phyloP scores from a whole-genome alignment of 805 yeast species.

The Barnettozyma siamensis region DNA sequence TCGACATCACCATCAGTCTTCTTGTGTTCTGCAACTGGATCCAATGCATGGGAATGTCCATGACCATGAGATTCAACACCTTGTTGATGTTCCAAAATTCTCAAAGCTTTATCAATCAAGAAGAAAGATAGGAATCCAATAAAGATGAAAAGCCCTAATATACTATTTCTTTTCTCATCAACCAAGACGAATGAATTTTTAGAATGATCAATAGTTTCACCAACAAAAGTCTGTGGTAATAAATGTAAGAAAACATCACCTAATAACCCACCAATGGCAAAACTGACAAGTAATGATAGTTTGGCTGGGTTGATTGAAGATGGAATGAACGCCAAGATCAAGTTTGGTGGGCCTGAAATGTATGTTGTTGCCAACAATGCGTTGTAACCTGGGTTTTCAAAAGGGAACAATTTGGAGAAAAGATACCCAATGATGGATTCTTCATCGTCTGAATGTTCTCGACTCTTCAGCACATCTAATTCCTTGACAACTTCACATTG shows the following conservation, averaged over 20 bases:
- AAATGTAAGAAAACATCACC: slow-evolving; percentile 73
- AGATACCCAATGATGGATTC: slow-evolving; percentile 31
- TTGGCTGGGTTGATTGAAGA: slow-evolving; percentile 45
- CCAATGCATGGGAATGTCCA: slow-evolving; percentile 41
- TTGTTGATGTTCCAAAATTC: slow-evolving; percentile 40
- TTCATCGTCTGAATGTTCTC: slow-evolving; percentile 13
- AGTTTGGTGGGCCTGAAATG: slow-evolving; percentile 60
- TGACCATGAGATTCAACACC: slow-evolving; percentile 18
- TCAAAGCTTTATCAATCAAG: slow-evolving; percentile 53
- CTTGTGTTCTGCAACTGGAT: slow-evolving; percentile 13
- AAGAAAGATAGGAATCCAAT: slow-evolving; percentile 57
- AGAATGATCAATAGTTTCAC: slow-evolving; percentile 39
- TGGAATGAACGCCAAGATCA: slow-evolving; percentile 52
- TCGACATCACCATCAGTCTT: slow-evolving; percentile 23
- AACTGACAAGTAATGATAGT: slow-evolving; percentile 52
- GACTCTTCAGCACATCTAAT: slow-evolving; percentile 30
- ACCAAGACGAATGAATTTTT: slow-evolving; percentile 41
- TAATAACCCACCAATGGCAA: slow-evolving; percentile 70
- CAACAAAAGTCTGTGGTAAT: slow-evolving; percentile 61
- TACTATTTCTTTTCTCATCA: slow-evolving; percentile 43
- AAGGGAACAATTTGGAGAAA: slow-evolving; percentile 41
- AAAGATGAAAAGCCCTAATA: slow-evolving; percentile 51
- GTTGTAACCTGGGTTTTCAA: slow-evolving; percentile 53
- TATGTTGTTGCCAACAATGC: slow-evolving; percentile 58
- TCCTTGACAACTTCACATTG: slow-evolving; percentile 36